Evolutionary conservation across 2,329 filamentous ascomycete species (phyloP).

Genomic region (Pseudogymnoascus sp.): DNA sequence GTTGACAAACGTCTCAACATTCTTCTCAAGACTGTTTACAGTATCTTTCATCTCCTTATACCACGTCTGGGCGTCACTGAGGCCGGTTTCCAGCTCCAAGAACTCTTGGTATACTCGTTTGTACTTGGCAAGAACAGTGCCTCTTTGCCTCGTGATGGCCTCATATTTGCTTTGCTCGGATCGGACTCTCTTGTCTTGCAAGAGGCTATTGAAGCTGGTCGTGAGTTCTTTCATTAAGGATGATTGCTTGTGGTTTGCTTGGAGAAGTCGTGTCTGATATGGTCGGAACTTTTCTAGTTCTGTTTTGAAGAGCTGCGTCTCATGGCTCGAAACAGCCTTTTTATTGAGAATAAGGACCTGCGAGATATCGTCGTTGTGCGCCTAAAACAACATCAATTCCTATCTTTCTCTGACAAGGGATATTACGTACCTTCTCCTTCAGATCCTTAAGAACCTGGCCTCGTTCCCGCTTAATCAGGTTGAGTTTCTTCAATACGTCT

Average conservation of each 20-base stretch:
- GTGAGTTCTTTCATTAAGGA: constrained; percentile 93
- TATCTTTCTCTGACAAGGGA: neutral
- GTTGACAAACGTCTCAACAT: constrained; percentile 94
- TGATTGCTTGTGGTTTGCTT: constrained; percentile 92
- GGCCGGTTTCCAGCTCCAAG: constrained; percentile 77
- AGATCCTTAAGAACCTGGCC: constrained; percentile 91
- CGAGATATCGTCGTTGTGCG: constrained; percentile 94
- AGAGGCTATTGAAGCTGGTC: constrained; percentile 72
- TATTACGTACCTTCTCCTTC: constrained; percentile 76
- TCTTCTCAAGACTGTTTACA: constrained; percentile 85
- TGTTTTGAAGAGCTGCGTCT: constrained; percentile 85
- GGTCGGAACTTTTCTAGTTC: constrained; percentile 97
- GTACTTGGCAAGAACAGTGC: constrained; percentile 76
- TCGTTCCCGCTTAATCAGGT: constrained; percentile 84
- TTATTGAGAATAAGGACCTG: constrained; percentile 97
- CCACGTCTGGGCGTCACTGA: constrained; percentile 84
- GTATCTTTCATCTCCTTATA: constrained; percentile 95
- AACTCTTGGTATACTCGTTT: constrained; percentile 90
- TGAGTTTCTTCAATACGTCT: constrained; percentile 83
- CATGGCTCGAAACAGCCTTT: constrained; percentile 88
- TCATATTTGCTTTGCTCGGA: constrained; percentile 96
- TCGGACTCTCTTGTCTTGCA: constrained; percentile 90
- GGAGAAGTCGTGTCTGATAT: constrained; percentile 82
- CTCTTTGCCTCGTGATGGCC: constrained; percentile 73
- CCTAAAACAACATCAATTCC: constrained; percentile 43